These are phyloP conservation scores for Stephanodiscus minutulus DNA, from an alignment of 108 stramenopile genomes.

Conservation along the genomic window DNA sequence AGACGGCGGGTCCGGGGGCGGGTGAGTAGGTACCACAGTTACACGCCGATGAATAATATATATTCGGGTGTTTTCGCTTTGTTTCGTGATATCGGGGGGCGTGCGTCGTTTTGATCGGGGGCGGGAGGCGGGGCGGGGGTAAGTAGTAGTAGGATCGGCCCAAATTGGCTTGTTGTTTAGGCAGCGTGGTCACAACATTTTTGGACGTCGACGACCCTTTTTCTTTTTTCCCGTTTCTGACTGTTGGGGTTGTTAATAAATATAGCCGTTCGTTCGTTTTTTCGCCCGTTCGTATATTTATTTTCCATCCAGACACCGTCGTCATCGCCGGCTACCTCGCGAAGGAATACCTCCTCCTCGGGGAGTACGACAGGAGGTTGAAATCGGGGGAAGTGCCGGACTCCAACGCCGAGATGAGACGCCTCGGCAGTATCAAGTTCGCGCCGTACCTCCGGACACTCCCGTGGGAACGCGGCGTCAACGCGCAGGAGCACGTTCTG, in stretches of 20 bases:
- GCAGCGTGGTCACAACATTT: too few relatives aligned
- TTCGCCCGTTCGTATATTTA: not conserved
- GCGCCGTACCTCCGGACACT: slow-evolving; percentile 66
- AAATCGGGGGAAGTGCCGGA: slow-evolving; percentile 14
- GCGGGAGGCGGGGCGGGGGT: too few relatives aligned
- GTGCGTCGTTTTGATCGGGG: too few relatives aligned
- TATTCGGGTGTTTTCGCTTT: too few relatives aligned
- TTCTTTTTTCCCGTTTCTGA: too few relatives aligned
- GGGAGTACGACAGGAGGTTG: slow-evolving; percentile 34
- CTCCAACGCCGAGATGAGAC: slow-evolving; percentile 11
- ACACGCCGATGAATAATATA: too few relatives aligned
- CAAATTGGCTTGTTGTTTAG: too few relatives aligned
- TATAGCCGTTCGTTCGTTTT: too few relatives aligned
- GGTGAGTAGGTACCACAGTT: not conserved
- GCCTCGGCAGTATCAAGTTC: slow-evolving; percentile 44
- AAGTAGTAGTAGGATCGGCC: too few relatives aligned
- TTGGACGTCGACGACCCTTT: too few relatives aligned
- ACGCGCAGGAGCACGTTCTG: slow-evolving; percentile 76
- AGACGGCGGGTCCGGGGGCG: slow-evolving; percentile 67
- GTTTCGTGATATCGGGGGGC: too few relatives aligned
- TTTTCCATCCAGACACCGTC: slow-evolving; percentile 46
- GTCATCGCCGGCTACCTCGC: slow-evolving; percentile 73
- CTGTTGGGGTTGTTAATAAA: too few relatives aligned
- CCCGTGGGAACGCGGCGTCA: slow-evolving; percentile 73
- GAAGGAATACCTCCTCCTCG: slow-evolving; percentile 56